These are phyloP conservation scores for Gynostemma pentaphyllum DNA, from an alignment of 306 rosid species.

Conservation along the genomic window DNA sequence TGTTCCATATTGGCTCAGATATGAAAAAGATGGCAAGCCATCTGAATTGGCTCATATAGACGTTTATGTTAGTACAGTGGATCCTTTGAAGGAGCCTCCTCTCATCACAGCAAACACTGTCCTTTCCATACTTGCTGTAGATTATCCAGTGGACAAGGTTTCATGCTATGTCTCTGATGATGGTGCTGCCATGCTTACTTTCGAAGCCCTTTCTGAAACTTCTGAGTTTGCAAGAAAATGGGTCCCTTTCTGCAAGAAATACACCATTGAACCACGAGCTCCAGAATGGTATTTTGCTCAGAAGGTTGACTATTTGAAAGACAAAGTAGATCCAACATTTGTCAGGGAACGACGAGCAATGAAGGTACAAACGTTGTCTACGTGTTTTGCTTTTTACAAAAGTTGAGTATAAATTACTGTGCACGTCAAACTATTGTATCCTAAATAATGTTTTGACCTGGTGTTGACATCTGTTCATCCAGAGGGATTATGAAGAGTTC, in stretches of 20 bases:
- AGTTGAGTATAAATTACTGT: neutral
- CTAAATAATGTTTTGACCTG: constrained; percentile 4
- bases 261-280: constrained; percentile 73
- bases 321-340: constrained; percentile 72
- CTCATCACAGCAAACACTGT: constrained; percentile 92
- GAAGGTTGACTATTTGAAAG: constrained; percentile 68
- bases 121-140: constrained; percentile 80
- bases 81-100: constrained; percentile 91
- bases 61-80: constrained; percentile 85
- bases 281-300: constrained; percentile 89
- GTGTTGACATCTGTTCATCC: constrained; percentile 16
- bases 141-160: constrained; percentile 81
- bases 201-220: constrained; percentile 90
- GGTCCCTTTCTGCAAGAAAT: constrained; percentile 94
- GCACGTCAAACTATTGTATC: neutral
- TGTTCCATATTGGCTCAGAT: constrained; percentile 26
- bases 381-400: neutral
- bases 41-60: constrained; percentile 67
- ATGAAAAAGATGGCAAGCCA: constrained; percentile 84
- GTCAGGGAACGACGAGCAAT: constrained; percentile 79
- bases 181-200: constrained; percentile 95
- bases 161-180: constrained; percentile 91
- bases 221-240: constrained; percentile 92
- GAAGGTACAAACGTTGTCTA: constrained; percentile 37
- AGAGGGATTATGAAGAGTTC: constrained; percentile 94